A percentile compares a stretch with the other conserved stretches of the same genome.
These are phyloP conservation scores for Fusarium musae DNA, from an alignment of 2,329 filamentous ascomycete species.

Conservation along the genomic window DNA sequence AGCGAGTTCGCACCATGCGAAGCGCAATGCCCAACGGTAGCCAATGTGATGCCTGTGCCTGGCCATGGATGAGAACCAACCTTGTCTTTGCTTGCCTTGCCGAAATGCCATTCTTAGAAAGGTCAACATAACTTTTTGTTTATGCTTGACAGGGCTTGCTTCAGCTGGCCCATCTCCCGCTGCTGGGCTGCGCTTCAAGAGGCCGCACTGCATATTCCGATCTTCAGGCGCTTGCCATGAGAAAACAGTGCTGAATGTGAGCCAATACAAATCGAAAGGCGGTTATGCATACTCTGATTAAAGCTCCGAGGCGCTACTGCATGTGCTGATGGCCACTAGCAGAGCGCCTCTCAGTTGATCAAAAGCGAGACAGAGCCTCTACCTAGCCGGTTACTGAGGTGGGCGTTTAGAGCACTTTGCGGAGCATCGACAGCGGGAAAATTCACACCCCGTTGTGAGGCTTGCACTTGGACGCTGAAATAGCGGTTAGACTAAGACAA, in stretches of 20 bases:
- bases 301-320: constrained; percentile 34
- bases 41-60: constrained; percentile 42
- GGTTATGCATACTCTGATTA: constrained; percentile 30
- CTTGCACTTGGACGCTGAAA: constrained; percentile 12
- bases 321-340: constrained; percentile 16
- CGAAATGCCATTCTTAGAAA: constrained; percentile 25
- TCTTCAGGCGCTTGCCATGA: constrained; percentile 1
- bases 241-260: neutral
- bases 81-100: constrained; percentile 11
- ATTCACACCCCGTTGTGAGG: constrained; percentile 9
- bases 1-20: constrained; percentile 32
- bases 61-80: constrained; percentile 9
- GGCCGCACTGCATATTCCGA: neutral
- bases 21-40: constrained; percentile 29
- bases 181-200: constrained; percentile 8
- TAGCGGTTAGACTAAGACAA: constrained; percentile 10
- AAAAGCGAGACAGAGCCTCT: constrained; percentile 18
- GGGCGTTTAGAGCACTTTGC: constrained; percentile 25
- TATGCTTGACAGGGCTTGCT: constrained; percentile 38
- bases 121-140: constrained; percentile 36
- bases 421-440: constrained; percentile 8
- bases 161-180: constrained; percentile 24
- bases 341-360: constrained; percentile 23
- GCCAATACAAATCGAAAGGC: constrained; percentile 20
- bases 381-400: neutral